Evolutionary conservation across 1,139 yeast species (phyloP).

Genomic region (Magnusiomyces suaveolens): DNA sequence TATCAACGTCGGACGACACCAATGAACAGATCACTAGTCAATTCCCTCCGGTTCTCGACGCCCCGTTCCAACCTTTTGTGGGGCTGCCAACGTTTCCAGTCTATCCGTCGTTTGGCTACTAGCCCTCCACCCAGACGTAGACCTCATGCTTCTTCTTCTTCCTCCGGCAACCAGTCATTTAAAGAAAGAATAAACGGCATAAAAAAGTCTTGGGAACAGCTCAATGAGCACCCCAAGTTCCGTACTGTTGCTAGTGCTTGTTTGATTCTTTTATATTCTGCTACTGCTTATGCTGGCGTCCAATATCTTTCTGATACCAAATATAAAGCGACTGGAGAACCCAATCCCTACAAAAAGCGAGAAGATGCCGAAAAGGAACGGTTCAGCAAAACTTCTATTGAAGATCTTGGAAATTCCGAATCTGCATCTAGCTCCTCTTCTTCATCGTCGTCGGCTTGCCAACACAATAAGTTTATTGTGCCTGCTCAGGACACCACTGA

Average conservation of each 20-base stretch:
- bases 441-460: neutral
- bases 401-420: slow-evolving; percentile 9
- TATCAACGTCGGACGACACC: neutral
- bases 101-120: neutral
- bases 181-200: slow-evolving; percentile 1
- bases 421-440: slow-evolving; percentile 5
- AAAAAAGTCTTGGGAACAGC: slow-evolving; percentile 16
- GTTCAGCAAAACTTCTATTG: slow-evolving; percentile 10
- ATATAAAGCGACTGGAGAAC: slow-evolving; percentile 31
- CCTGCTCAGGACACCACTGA: slow-evolving; percentile 75
- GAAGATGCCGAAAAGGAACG: slow-evolving; percentile 18
- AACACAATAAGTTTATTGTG: slow-evolving; percentile 25
- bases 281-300: slow-evolving; percentile 26
- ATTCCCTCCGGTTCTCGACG: neutral
- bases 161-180: slow-evolving; percentile 3
- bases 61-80: neutral
- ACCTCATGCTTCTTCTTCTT: slow-evolving; percentile 11
- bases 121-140: slow-evolving; percentile 3
- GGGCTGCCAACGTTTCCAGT: neutral
- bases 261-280: slow-evolving; percentile 23
- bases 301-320: slow-evolving; percentile 31
- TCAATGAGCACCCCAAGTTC: slow-evolving; percentile 19
- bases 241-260: slow-evolving; percentile 15
- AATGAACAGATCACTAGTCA: neutral
- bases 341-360: slow-evolving; percentile 27